Conservation (phyloP, 2,329 filamentous ascomycete genomes). For the Aspergillus brunneoviolaceus region DNA sequence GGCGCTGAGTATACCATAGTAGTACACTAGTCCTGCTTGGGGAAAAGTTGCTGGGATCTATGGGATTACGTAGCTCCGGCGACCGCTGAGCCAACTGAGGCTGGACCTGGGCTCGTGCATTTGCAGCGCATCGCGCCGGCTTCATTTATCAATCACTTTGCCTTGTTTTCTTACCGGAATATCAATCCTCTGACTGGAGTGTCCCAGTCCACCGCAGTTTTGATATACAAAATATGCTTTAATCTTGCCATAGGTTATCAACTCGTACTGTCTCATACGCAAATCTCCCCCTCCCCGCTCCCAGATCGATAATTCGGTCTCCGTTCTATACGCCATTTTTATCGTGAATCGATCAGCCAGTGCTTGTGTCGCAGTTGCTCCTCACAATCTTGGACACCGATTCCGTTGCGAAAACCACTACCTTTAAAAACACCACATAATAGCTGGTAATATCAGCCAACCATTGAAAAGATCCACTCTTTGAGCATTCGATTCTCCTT, state of each 20-base stretch:
- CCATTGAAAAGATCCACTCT: background rate
- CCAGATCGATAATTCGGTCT: background rate
- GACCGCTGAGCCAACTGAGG: slow-evolving; percentile 19
- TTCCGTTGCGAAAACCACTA: background rate
- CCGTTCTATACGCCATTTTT: background rate
- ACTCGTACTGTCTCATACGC: background rate
- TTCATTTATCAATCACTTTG: slow-evolving; percentile 7
- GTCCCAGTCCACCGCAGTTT: background rate
- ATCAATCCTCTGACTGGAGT: background rate
- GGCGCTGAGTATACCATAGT: background rate
- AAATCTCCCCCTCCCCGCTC: background rate
- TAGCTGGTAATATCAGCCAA: background rate
- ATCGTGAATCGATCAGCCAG: background rate
- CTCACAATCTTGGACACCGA: background rate
- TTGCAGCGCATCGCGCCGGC: slow-evolving; percentile 20
- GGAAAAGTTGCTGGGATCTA: background rate
- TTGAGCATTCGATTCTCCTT: background rate
- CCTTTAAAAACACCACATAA: too few relatives aligned
- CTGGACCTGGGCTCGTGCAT: slow-evolving; percentile 19
- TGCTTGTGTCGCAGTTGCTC: background rate
- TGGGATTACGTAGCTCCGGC: background rate
- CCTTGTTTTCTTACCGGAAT: background rate
- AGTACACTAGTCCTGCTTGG: background rate
- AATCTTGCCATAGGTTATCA: background rate
- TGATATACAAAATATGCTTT: background rate